Percentiles rank a stretch among this genome's conserved stretches.
These are phyloP conservation scores for Blastobotrys persicus DNA, from an alignment of 1,139 yeast species.

Conservation along the genomic window DNA sequence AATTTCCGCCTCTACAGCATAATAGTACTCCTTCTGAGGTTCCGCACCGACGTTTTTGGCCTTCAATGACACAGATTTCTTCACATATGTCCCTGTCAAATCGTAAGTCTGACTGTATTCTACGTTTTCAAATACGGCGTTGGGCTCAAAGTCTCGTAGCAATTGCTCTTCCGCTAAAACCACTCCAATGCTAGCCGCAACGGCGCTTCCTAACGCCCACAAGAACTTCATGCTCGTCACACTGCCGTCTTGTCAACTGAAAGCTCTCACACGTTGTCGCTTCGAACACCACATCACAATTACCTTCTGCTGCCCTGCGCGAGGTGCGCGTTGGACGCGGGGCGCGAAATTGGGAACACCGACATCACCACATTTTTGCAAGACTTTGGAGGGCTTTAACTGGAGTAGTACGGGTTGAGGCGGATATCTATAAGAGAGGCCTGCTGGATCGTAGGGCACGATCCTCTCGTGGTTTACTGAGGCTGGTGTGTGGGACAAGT, in stretches of 20 bases:
- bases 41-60: constrained; percentile 56
- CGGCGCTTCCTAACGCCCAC: constrained; percentile 5
- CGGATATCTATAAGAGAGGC: too few relatives aligned
- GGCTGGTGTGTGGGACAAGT: too few relatives aligned
- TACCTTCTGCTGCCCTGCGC: too few relatives aligned
- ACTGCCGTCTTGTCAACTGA: constrained; percentile 8
- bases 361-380: too few relatives aligned
- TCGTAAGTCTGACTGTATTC: constrained; percentile 47
- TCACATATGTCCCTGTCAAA: constrained; percentile 62
- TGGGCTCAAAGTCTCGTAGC: constrained; percentile 5
- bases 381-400: too few relatives aligned
- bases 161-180: constrained; percentile 6
- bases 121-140: constrained; percentile 31
- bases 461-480: too few relatives aligned
- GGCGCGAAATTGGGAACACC: too few relatives aligned
- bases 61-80: constrained; percentile 56
- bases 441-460: too few relatives aligned
- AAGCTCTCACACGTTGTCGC: neutral
- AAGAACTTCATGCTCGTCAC: constrained; percentile 2
- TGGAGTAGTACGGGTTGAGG: too few relatives aligned
- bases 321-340: too few relatives aligned
- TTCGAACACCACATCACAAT: neutral
- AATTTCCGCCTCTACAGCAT: constrained; percentile 49
- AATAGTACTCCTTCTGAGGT: constrained; percentile 57
- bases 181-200: neutral